These are phyloP conservation scores for Chalciporus sphaerocephalus DNA, from an alignment of 768 basidiomycete species.

Conservation along the genomic window DNA sequence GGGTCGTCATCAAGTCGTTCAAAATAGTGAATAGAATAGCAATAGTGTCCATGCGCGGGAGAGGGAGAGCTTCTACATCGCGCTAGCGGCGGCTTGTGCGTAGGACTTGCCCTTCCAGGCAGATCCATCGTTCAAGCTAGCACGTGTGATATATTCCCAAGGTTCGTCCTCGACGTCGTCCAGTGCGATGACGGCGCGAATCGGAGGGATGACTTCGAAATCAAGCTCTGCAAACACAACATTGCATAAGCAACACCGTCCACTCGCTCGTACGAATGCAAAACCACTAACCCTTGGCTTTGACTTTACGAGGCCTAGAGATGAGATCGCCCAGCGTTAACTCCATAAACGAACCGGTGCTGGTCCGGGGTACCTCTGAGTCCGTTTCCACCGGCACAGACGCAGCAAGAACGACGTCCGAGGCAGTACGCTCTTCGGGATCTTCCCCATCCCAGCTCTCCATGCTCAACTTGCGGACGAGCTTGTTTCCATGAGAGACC, in stretches of 20 bases:
- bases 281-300: conserved; percentile 22
- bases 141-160: conserved; percentile 32
- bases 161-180: conserved; percentile 30
- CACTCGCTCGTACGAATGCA: background rate
- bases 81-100: conserved; percentile 25
- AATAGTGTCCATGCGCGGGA: background rate
- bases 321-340: conserved; percentile 28
- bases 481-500: conserved; percentile 12
- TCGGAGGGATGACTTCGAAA: conserved; percentile 29
- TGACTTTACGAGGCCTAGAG: conserved; percentile 20
- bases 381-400: background rate
- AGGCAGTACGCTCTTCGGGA: conserved; percentile 1
- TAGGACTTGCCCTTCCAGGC: conserved; percentile 32
- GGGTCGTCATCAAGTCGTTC: conserved; percentile 14
- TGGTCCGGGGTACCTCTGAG: background rate
- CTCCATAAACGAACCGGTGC: conserved; percentile 11
- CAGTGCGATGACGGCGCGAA: conserved; percentile 31
- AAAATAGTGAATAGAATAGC: conserved; percentile 3
- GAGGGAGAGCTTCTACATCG: conserved; percentile 14
- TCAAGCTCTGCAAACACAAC: conserved; percentile 17
- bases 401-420: background rate
- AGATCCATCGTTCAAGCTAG: conserved; percentile 25
- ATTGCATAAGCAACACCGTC: background rate
- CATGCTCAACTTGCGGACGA: conserved; percentile 24
- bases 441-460: conserved; percentile 28